Evolutionary conservation across 805 yeast species (phyloP).

Genomic region (Barnettozyma sucrosica): DNA sequence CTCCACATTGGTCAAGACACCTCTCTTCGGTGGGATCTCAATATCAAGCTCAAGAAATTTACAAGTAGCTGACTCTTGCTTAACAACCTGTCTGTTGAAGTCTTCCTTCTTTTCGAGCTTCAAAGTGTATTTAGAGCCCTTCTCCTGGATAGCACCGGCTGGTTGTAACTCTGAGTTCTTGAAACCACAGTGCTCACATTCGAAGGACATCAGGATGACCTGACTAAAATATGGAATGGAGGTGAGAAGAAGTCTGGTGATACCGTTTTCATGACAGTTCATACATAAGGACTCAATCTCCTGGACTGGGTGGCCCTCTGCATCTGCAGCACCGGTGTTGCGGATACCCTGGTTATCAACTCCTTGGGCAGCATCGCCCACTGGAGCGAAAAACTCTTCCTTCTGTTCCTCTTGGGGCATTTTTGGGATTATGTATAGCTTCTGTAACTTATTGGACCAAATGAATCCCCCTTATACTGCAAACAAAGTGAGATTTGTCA

Average conservation of each 20-base stretch:
- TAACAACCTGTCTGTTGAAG: constrained; percentile 85
- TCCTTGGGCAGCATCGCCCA: constrained; percentile 53
- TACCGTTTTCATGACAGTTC: constrained; percentile 87
- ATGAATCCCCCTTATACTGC: background rate
- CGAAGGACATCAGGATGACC: constrained; percentile 88
- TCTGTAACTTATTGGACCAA: background rate
- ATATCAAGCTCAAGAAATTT: constrained; percentile 79
- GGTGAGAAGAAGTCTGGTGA: constrained; percentile 78
- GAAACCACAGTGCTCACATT: constrained; percentile 91
- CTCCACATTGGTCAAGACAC: constrained; percentile 88
- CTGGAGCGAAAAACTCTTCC: constrained; percentile 47
- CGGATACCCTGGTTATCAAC: constrained; percentile 44
- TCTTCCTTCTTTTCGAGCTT: constrained; percentile 66
- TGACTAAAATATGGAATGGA: constrained; percentile 89
- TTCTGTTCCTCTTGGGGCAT: constrained; percentile 20
- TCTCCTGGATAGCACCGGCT: constrained; percentile 87
- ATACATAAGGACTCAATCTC: constrained; percentile 93
- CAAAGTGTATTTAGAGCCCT: constrained; percentile 70
- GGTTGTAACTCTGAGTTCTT: constrained; percentile 92
- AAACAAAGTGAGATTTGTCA: background rate
- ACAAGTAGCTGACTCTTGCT: constrained; percentile 80
- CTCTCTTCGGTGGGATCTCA: constrained; percentile 93
- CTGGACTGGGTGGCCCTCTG: constrained; percentile 90
- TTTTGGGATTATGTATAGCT: background rate
- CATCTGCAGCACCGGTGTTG: constrained; percentile 73